These are phyloP conservation scores for Pichia sp. DNA, from an alignment of 1,139 yeast genomes.

Conservation along the genomic window DNA sequence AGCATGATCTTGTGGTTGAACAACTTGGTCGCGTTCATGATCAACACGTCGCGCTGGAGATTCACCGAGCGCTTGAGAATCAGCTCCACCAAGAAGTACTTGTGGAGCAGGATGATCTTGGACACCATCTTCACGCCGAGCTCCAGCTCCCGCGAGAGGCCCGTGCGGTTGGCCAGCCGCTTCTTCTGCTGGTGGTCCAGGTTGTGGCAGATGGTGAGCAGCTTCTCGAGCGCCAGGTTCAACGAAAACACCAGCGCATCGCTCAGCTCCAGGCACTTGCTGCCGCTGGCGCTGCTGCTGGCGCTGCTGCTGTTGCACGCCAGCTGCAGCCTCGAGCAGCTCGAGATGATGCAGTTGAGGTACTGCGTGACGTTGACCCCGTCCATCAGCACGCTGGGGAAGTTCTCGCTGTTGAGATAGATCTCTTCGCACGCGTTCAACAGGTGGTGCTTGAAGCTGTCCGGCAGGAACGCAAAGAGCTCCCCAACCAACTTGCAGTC, in stretches of 20 bases:
- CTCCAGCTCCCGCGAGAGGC: slow-evolving; percentile 24
- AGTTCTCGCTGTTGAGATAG: slow-evolving; percentile 44
- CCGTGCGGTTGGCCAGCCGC: slow-evolving; percentile 10
- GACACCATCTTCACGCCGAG: slow-evolving; percentile 42
- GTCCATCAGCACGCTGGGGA: slow-evolving; percentile 33
- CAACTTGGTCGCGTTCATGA: slow-evolving; percentile 44
- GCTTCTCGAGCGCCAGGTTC: slow-evolving; percentile 31
- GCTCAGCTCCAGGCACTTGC: slow-evolving; percentile 21
- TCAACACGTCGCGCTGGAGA: slow-evolving; percentile 38
- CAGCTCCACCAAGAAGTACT: slow-evolving; percentile 34
- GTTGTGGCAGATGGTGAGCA: slow-evolving; percentile 29
- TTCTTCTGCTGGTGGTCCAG: slow-evolving; percentile 23
- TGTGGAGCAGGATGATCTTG: slow-evolving; percentile 59
- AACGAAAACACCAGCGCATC: slow-evolving; percentile 34
- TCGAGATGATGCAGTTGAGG: slow-evolving; percentile 28
- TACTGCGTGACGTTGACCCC: slow-evolving; percentile 23
- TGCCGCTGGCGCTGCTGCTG: not conserved
- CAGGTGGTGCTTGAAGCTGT: slow-evolving; percentile 32
- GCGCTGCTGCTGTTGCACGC: too few relatives aligned
- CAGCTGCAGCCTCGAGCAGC: slow-evolving; percentile 27
- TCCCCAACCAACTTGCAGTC: slow-evolving; percentile 33
- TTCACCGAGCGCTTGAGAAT: slow-evolving; percentile 35
- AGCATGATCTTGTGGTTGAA: slow-evolving; percentile 42
- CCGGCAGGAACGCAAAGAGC: slow-evolving; percentile 35
- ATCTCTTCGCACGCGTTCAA: slow-evolving; percentile 38